phyloP scores from a whole-genome alignment of 169 alveolate species.

The Eimeria falciformis region DNA sequence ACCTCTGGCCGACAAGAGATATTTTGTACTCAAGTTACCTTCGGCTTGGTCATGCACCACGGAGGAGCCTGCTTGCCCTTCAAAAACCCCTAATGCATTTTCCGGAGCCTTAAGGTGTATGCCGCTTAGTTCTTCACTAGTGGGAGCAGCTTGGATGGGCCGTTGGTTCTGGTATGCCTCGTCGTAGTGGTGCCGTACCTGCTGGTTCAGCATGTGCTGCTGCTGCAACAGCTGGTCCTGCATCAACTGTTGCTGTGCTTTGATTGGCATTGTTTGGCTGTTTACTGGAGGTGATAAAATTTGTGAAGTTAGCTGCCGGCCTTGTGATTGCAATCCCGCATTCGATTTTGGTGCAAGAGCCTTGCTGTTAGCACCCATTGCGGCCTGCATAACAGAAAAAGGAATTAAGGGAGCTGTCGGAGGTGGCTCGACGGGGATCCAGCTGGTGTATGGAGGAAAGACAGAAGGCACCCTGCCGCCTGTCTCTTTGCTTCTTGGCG shows the following conservation, averaged over 20 bases:
- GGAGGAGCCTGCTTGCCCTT: conserved; percentile 26
- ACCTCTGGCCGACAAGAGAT: conserved; percentile 67
- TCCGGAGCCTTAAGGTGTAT: conserved; percentile 66
- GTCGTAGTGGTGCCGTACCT: neutral
- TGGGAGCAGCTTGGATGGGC: conserved; percentile 22
- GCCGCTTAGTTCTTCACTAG: conserved; percentile 46
- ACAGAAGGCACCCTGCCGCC: conserved; percentile 43
- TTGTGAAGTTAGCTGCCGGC: neutral
- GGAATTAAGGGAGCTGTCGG: conserved; percentile 53
- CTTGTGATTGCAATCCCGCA: neutral
- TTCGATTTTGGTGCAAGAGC: neutral
- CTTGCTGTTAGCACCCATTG: conserved; percentile 40
- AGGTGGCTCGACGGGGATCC: conserved; percentile 71
- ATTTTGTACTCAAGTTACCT: neutral
- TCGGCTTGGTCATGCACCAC: conserved; percentile 13
- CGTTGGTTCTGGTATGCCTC: neutral
- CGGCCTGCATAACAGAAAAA: conserved; percentile 54
- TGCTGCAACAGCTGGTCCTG: neutral
- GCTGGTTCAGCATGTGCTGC: conserved; percentile 4
- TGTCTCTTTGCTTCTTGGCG: conserved; percentile 9
- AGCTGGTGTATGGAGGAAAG: conserved; percentile 62
- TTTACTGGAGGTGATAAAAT: neutral
- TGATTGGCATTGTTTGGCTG: neutral
- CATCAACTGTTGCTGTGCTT: conserved; percentile 4
- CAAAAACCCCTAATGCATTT: conserved; percentile 43